Conservation (phyloP, 2,329 filamentous ascomycete species). For the Alternaria sp. region DNA sequence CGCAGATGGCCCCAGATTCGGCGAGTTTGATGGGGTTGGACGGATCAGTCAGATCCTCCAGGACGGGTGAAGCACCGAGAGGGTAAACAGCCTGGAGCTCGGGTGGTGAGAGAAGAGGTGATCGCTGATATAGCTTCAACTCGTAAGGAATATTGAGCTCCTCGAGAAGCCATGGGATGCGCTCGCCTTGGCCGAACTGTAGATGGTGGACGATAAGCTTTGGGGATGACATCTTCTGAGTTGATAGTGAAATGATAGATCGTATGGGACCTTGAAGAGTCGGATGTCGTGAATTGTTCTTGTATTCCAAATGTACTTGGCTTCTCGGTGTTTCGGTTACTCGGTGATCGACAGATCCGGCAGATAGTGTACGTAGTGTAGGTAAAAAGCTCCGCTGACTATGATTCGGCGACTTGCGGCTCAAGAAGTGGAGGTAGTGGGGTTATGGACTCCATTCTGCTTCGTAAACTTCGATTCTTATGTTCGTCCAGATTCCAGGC, state of each 20-base stretch:
- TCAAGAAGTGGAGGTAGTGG: not conserved
- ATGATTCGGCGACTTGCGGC: slow-evolving; percentile 8
- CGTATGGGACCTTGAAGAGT: not conserved
- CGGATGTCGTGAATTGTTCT: not conserved
- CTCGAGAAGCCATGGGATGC: slow-evolving; percentile 71
- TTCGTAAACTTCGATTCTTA: not conserved
- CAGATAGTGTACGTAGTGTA: not conserved
- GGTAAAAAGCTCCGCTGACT: slow-evolving; percentile 11
- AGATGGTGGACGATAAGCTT: slow-evolving; percentile 50
- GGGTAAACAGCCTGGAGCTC: slow-evolving; percentile 48
- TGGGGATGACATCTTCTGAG: slow-evolving; percentile 28
- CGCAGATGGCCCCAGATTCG: slow-evolving; percentile 67
- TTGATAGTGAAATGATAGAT: not conserved
- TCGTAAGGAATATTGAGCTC: slow-evolving; percentile 67
- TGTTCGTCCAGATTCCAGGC: not conserved
- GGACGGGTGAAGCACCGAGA: slow-evolving; percentile 66
- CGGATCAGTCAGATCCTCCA: slow-evolving; percentile 60
- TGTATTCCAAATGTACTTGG: slow-evolving; percentile 4
- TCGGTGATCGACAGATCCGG: slow-evolving; percentile 21
- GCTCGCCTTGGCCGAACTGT: slow-evolving; percentile 67
- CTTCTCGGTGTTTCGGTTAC: slow-evolving; percentile 10
- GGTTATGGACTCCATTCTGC: not conserved
- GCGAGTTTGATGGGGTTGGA: slow-evolving; percentile 63
- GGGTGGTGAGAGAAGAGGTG: slow-evolving; percentile 54
- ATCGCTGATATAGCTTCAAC: slow-evolving; percentile 58